Percentiles rank a stretch among this genome's conserved stretches.
Evolutionary conservation across 768 basidiomycete genomes (phyloP).

Genomic region (Amanita brunnescens): DNA sequence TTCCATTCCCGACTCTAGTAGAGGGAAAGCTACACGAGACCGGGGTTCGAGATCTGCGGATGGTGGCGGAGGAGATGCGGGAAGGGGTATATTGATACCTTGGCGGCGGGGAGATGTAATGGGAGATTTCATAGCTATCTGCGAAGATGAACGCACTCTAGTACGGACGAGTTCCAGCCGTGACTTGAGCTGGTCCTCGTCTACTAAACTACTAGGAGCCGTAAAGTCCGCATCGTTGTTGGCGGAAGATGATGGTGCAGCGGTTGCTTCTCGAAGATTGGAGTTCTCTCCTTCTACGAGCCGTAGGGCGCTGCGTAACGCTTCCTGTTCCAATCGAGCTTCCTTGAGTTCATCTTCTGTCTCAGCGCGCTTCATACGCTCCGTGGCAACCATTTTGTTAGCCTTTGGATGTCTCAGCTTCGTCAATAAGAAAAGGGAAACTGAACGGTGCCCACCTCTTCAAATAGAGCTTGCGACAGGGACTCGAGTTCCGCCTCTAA

Average conservation of each 20-base stretch:
- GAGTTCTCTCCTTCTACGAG: conserved; percentile 57
- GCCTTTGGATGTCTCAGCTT: conserved; percentile 36
- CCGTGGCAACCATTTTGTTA: conserved; percentile 81
- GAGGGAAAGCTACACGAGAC: too few relatives aligned
- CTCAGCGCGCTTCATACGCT: conserved; percentile 65
- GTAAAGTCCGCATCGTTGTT: not conserved
- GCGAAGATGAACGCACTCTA: not conserved
- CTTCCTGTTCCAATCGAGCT: conserved; percentile 53
- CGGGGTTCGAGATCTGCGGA: too few relatives aligned
- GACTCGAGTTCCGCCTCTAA: conserved; percentile 74
- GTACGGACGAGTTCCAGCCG: not conserved
- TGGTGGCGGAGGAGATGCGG: too few relatives aligned
- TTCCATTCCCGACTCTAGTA: too few relatives aligned
- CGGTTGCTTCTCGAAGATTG: conserved; percentile 16
- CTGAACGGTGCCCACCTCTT: conserved; percentile 49
- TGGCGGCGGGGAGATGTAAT: not conserved
- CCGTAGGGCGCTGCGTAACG: conserved; percentile 55
- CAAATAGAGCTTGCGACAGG: conserved; percentile 76
- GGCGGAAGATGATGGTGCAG: not conserved
- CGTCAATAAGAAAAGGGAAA: not conserved
- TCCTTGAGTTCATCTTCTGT: conserved; percentile 65
- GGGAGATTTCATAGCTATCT: conserved; percentile 3
- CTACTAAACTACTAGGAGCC: too few relatives aligned
- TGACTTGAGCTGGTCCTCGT: not conserved
- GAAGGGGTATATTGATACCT: too few relatives aligned